Evolutionary conservation across 768 basidiomycete species (phyloP).

Genomic region (Lenzites betulinus): DNA sequence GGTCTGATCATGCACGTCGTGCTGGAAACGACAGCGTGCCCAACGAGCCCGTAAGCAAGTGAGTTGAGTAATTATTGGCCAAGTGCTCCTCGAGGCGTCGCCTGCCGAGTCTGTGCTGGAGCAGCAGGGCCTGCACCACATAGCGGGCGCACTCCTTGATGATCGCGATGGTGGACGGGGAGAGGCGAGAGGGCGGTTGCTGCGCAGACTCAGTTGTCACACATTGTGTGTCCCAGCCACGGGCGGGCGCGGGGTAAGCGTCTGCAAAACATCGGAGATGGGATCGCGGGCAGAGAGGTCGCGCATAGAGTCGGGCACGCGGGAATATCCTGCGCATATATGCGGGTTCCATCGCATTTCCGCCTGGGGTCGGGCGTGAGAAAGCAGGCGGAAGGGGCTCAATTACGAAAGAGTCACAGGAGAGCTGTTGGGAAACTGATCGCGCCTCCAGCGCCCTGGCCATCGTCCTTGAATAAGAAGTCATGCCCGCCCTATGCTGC

Average conservation of each 20-base stretch:
- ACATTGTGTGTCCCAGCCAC: too few species aligned
- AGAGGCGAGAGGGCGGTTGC: too few species aligned
- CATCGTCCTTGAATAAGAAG: constrained; percentile 21
- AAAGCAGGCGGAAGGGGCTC: not conserved
- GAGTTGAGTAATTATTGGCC: too few species aligned
- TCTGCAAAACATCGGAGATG: constrained; percentile 5
- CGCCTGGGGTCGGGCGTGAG: constrained; percentile 7
- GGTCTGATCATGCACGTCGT: too few species aligned
- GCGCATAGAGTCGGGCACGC: not conserved
- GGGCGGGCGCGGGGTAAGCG: not conserved
- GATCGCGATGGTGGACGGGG: too few species aligned
- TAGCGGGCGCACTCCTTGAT: too few species aligned
- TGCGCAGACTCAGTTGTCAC: too few species aligned
- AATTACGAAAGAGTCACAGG: constrained; percentile 20
- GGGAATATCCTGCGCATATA: not conserved
- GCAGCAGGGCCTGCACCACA: too few species aligned
- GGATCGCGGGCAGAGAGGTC: not conserved
- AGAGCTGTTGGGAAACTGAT: constrained; percentile 19
- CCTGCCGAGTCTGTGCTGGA: too few species aligned
- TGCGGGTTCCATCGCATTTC: not conserved
- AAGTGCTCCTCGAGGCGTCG: too few species aligned
- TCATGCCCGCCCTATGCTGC: constrained; percentile 13
- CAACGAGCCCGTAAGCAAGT: too few species aligned
- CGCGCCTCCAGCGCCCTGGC: constrained; percentile 22
- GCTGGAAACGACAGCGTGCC: too few species aligned